These are phyloP conservation scores for Fusarium nisikadoi DNA, from an alignment of 2,329 filamentous ascomycete species.

Conservation along the genomic window DNA sequence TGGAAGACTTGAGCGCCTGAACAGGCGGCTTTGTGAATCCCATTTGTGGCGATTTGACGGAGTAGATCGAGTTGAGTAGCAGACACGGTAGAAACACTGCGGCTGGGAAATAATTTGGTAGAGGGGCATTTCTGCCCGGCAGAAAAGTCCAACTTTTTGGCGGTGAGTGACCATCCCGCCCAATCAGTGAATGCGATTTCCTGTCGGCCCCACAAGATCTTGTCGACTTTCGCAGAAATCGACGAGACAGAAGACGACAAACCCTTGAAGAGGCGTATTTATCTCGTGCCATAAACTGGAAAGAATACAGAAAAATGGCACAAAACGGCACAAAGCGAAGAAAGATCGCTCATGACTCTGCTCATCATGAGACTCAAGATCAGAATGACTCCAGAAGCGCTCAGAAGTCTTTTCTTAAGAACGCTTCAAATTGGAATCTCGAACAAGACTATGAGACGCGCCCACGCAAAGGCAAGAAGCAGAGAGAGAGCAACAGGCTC, in stretches of 20 bases:
- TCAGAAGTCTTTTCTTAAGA: slow-evolving; percentile 76
- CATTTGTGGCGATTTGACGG: slow-evolving; percentile 40
- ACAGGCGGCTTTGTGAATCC: slow-evolving; percentile 50
- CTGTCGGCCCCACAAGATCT: neutral
- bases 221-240: slow-evolving; percentile 33
- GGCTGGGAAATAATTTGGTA: slow-evolving; percentile 28
- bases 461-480: slow-evolving; percentile 82
- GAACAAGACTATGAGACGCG: slow-evolving; percentile 91
- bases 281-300: slow-evolving; percentile 17
- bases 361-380: slow-evolving; percentile 56
- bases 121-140: slow-evolving; percentile 33
- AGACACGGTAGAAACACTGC: slow-evolving; percentile 1
- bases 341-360: slow-evolving; percentile 65
- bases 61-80: neutral
- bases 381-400: slow-evolving; percentile 52
- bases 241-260: slow-evolving; percentile 25
- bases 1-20: slow-evolving; percentile 64
- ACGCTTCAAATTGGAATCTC: slow-evolving; percentile 85
- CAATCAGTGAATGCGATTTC: neutral
- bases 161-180: slow-evolving; percentile 46
- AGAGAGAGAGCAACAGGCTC: slow-evolving; percentile 77
- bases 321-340: slow-evolving; percentile 65
- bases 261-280: slow-evolving; percentile 22
- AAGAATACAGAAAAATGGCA: slow-evolving; percentile 53
- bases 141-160: slow-evolving; percentile 48